Evolutionary conservation across 2,329 filamentous ascomycete species (phyloP), one percentile per base, ranked within the genome.

Genomic region (Alternaria dauci): DNA sequence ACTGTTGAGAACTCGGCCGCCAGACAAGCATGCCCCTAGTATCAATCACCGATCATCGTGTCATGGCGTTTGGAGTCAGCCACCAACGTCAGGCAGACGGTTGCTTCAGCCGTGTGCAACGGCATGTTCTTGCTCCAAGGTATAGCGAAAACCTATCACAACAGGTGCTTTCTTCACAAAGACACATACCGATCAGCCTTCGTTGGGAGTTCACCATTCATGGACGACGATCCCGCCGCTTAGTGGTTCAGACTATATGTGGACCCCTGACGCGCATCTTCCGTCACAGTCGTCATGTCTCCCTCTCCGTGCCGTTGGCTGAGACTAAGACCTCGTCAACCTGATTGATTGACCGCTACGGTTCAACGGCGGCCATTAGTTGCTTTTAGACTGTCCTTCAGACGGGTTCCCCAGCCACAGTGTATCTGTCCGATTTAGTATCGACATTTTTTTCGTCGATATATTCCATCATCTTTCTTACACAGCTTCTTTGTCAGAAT

Each of bases 261-360:
- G 52, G 46, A 56, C 52, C 53, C 53, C 43, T 56, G 23, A 43
- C 44, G 38, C 46, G 44, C 57, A 59, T 41, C 42, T 55, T 53
- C 30, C 57, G 38, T 59, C 58, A 56, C 38, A 56, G 16, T 56
- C 54, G 54, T 47, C 47, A 59, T 59, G 43, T n/a, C 23, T 12
- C 55, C 47, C 11, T 28, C 18, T 32, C 44, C 9, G 7, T 34
- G 36, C 38, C 25, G 36, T 26, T 50, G 25, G 28, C 36, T 36
- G 26, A n/a, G 23, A 44, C 55, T 34, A 36, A 43, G 20, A 12
- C 6, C 30, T 36, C 26, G n/a, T 32, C 39, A 46, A 28, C 8
- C 23, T 20, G 23, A 28, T 38, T 11, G 30, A 47, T 18, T 16
- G 32, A 23, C 42, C 42, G 42, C 52, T 20, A 28, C 38, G 3